These are phyloP conservation scores for Penicillium hesseltinei DNA, from an alignment of 2,329 filamentous ascomycete genomes.

Conservation along the genomic window DNA sequence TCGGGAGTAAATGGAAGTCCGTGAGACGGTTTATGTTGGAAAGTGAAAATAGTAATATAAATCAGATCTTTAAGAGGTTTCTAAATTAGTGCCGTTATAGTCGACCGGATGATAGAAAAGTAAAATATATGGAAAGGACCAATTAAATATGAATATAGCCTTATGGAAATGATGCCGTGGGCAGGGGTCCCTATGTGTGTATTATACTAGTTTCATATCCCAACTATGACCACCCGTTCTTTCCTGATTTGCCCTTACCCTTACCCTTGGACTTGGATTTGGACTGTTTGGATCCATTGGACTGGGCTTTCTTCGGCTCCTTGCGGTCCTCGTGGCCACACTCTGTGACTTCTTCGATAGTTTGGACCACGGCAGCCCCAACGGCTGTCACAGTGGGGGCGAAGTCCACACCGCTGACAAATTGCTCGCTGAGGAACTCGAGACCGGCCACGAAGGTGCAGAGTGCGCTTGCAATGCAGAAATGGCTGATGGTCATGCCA, in stretches of 20 bases:
- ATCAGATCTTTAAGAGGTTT: not conserved
- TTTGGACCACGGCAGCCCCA: conserved; percentile 19
- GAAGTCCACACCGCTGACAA: conserved; percentile 75
- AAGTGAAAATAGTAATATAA: not conserved
- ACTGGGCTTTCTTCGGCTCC: conserved; percentile 3
- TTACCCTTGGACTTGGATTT: conserved; percentile 11
- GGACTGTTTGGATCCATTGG: not conserved
- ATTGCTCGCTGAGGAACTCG: conserved; percentile 79
- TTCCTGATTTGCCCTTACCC: conserved; percentile 6
- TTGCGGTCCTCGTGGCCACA: conserved; percentile 18
- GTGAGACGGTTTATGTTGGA: not conserved
- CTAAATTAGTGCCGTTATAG: not conserved
- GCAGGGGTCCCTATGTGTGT: not conserved
- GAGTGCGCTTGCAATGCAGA: conserved; percentile 83
- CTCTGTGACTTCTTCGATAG: conserved; percentile 21
- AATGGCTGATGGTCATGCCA: conserved; percentile 93
- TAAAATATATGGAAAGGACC: not conserved
- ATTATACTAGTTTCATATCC: not conserved
- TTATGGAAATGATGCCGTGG: not conserved
- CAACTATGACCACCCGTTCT: conserved; percentile 3
- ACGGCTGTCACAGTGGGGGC: conserved; percentile 17
- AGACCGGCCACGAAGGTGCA: conserved; percentile 88
- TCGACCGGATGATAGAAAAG: not conserved
- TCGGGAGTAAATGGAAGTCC: not conserved
- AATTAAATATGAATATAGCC: not conserved